Percentiles rank a stretch among this genome's conserved stretches.
Conservation (phyloP, 2,329 filamentous ascomycete genomes). For the Colletotrichum tofieldiae region DNA sequence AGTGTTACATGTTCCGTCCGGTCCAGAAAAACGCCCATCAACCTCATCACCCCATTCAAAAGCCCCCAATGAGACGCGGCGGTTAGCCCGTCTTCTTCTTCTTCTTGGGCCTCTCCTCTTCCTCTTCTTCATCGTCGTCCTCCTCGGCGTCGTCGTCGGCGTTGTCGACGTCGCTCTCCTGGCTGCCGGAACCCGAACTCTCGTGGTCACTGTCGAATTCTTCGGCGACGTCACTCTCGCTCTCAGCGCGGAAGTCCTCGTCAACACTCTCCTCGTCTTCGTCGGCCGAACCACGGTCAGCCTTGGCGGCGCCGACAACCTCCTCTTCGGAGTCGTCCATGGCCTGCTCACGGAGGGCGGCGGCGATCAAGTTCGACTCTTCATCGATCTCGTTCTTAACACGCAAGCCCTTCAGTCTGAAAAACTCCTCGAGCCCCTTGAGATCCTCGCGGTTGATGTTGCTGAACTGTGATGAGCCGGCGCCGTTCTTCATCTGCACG, state of each 20-base stretch:
- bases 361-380: conserved; percentile 85
- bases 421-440: conserved; percentile 95
- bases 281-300: conserved; percentile 91
- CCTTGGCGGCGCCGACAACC: conserved; percentile 74
- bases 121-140: conserved; percentile 61
- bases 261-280: conserved; percentile 97
- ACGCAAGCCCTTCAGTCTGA: conserved; percentile 94
- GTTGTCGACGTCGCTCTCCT: conserved; percentile 72
- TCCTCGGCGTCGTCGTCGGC: conserved; percentile 63
- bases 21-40: conserved; percentile 26
- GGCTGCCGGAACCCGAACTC: conserved; percentile 79
- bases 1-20: conserved; percentile 33
- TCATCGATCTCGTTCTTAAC: conserved; percentile 99
- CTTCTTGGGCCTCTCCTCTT: conserved; percentile 66
- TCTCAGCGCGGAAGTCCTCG: conserved; percentile 94
- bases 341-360: conserved; percentile 86
- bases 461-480: conserved; percentile 94
- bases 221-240: conserved; percentile 95
- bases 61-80: not conserved
- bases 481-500: conserved; percentile 89
- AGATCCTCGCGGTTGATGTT: conserved; percentile 99
- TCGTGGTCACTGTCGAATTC: conserved; percentile 95
- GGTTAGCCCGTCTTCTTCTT: conserved; percentile 59
- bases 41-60: conserved; percentile 7
- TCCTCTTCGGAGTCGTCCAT: conserved; percentile 90